Percentiles rank a stretch among this genome's conserved stretches.
These are phyloP conservation scores for Penicillium aurantiogriseum DNA, from an alignment of 2,329 filamentous ascomycete genomes.

Conservation along the genomic window DNA sequence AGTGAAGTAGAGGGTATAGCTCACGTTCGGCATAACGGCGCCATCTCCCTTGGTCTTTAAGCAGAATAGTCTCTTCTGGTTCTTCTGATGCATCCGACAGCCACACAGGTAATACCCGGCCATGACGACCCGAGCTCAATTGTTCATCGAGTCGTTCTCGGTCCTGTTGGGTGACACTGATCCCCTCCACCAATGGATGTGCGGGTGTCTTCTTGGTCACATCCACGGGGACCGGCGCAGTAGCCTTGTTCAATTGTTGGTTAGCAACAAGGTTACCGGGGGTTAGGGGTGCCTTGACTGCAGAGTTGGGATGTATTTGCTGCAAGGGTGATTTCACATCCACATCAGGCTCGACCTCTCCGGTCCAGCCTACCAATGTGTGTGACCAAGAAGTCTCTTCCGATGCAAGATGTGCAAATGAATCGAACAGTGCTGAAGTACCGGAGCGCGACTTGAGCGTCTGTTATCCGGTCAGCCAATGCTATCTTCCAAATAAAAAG, in stretches of 20 bases:
- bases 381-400: slow-evolving; percentile 83
- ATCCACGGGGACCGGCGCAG: slow-evolving; percentile 75
- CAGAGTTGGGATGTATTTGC: slow-evolving; percentile 29
- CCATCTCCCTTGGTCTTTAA: slow-evolving; percentile 85
- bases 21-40: slow-evolving; percentile 87
- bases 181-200: slow-evolving; percentile 63
- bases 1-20: slow-evolving; percentile 90
- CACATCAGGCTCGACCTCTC: slow-evolving; percentile 66
- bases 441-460: slow-evolving; percentile 75
- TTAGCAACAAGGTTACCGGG: slow-evolving; percentile 28
- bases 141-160: slow-evolving; percentile 71
- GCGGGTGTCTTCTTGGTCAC: slow-evolving; percentile 54
- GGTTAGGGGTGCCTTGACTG: slow-evolving; percentile 28
- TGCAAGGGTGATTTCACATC: slow-evolving; percentile 31
- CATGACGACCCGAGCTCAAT: slow-evolving; percentile 68
- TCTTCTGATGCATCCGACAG: slow-evolving; percentile 73
- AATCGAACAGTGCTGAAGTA: slow-evolving; percentile 89
- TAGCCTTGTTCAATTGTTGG: slow-evolving; percentile 66
- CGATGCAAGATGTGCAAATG: slow-evolving; percentile 84
- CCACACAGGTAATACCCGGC: slow-evolving; percentile 86
- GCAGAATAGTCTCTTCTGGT: slow-evolving; percentile 63
- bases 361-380: slow-evolving; percentile 91
- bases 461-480: slow-evolving; percentile 44
- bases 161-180: slow-evolving; percentile 69
- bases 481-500: not conserved